Conservation (phyloP, 179 eudicot species). For the Beta macrorhiza region DNA sequence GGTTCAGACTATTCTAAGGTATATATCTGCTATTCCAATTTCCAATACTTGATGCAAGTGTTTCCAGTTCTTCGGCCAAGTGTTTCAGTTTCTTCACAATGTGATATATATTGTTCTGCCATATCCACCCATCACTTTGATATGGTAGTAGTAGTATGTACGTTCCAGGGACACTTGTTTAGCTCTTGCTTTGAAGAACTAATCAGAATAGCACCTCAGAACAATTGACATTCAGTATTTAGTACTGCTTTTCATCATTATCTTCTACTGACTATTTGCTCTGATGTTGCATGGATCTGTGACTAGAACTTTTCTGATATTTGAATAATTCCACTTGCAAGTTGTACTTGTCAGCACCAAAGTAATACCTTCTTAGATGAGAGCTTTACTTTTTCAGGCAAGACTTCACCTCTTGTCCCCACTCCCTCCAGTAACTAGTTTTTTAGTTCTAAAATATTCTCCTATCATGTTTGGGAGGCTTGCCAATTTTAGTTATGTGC, state of each 20-base stretch:
- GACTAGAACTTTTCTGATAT: not conserved
- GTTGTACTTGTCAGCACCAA: not conserved
- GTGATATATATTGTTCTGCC: too few relatives aligned
- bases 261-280: too few relatives aligned
- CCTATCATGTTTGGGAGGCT: too few relatives aligned
- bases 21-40: constrained; percentile 14
- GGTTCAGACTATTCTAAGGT: constrained; percentile 88
- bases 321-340: too few relatives aligned
- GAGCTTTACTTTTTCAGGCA: not conserved
- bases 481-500: too few relatives aligned
- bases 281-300: not conserved
- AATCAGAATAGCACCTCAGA: not conserved
- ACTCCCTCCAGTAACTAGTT: too few relatives aligned
- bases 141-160: not conserved
- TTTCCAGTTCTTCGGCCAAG: not conserved
- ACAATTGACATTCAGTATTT: not conserved
- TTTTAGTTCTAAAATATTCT: too few relatives aligned
- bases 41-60: constrained; percentile 6
- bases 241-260: not conserved
- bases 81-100: too few relatives aligned
- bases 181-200: not conserved
- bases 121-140: not conserved
- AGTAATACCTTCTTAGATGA: not conserved
- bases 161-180: not conserved
- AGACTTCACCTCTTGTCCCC: too few relatives aligned